Percentiles rank a stretch among this genome's conserved stretches.
These are phyloP conservation scores for Fulvia fulva DNA, from an alignment of 2,329 filamentous ascomycete genomes.

Conservation along the genomic window DNA sequence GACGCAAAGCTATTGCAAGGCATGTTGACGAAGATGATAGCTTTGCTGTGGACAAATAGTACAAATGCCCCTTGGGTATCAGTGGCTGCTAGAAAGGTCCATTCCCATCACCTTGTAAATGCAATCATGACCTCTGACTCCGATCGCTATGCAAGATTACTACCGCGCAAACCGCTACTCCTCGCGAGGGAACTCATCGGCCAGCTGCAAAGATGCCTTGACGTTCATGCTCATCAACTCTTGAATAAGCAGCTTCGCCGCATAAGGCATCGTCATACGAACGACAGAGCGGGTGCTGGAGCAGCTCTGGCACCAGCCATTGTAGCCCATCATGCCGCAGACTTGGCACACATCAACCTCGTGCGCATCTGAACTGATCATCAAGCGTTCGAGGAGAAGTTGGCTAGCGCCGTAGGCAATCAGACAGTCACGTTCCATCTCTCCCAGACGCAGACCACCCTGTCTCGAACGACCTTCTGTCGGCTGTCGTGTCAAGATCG, in stretches of 20 bases:
- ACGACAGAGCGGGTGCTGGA: slow-evolving; percentile 78
- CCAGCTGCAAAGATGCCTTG: slow-evolving; percentile 82
- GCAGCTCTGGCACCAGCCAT: slow-evolving; percentile 91
- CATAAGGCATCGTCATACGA: slow-evolving; percentile 95
- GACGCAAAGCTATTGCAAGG: too few relatives aligned
- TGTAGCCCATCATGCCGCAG: slow-evolving; percentile 93
- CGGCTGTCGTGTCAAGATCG: slow-evolving; percentile 89
- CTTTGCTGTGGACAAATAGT: too few relatives aligned
- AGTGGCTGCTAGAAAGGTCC: too few relatives aligned
- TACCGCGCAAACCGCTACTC: background rate
- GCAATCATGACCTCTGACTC: background rate
- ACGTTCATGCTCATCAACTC: slow-evolving; percentile 98
- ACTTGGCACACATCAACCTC: slow-evolving; percentile 89
- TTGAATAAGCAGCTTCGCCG: slow-evolving; percentile 91
- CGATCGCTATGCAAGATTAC: slow-evolving; percentile 12
- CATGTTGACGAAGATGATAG: too few relatives aligned
- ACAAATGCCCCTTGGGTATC: too few relatives aligned
- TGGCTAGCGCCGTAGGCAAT: slow-evolving; percentile 96
- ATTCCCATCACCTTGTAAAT: background rate
- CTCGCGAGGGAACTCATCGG: slow-evolving; percentile 77
- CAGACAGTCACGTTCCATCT: slow-evolving; percentile 98
- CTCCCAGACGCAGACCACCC: slow-evolving; percentile 86
- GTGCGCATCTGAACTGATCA: slow-evolving; percentile 89
- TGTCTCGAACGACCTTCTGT: slow-evolving; percentile 92
- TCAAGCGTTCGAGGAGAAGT: slow-evolving; percentile 84